Evolutionary conservation across 2,329 filamentous ascomycete genomes (phyloP), one percentile per base, ranked within the genome.

Genomic region (Colletotrichum falcatum): DNA sequence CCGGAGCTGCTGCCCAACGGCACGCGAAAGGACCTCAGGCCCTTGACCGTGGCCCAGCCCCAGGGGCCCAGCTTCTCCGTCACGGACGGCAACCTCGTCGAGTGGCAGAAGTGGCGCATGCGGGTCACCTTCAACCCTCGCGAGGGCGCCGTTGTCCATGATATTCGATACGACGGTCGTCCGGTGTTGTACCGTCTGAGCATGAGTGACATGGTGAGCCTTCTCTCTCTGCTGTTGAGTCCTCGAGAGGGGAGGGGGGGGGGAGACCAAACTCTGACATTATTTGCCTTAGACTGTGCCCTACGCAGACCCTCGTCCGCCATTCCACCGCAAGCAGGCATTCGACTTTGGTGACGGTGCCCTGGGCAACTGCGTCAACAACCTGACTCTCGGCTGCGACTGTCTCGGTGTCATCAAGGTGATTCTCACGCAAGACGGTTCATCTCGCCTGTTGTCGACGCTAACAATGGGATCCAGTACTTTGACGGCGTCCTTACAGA

Each of bases 301-400:
- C 1, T 73, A 73, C 16, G 71, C 71, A 28, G 71, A 73, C 18
- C 71, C 71, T 37, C 68, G 71, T 14, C 58, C 68, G 9, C 71
- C 71, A 5, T 73, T 73, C 51, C 71, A 71, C 58, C 66, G 70
- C 37, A 92, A 92, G 76, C 88, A 91, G 72, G 90, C 90, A 5
- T 92, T 92, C 73, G 90, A 92, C 75, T 89, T 92, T 73, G 90
- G 90, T 3, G 90, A 92, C 71, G 89, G 86, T 18, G 90, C 90
- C n/a, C 87, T 88, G 42, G 90, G 90, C 5, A 86, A 87, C 58
- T 88, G 86, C 72, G 88, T 89, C 26, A 92, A 92, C 77, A 92
- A 92, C 73, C 83, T 93, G 2, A 83, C 84, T n/a, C 83, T 92
- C 1, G 90, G 91, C 23, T 92, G 90, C 71, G 91, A 93, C 75